Conservation (phyloP, 805 yeast genomes). For the baker's yeast (Saccharomyces cerevisiae) region DNA sequence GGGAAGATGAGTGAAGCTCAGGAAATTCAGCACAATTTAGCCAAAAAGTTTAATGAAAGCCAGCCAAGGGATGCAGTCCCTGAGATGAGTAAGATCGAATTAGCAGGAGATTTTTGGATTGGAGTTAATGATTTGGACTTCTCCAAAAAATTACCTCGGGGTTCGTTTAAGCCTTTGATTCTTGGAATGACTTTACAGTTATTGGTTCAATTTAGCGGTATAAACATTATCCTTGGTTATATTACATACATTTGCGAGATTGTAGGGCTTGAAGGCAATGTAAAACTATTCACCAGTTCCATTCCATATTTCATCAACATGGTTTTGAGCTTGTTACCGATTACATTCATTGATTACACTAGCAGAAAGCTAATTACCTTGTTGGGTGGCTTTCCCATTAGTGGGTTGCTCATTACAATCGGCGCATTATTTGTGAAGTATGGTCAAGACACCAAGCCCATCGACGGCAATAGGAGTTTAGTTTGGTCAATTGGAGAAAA, state of each 20-base stretch:
- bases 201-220: constrained; percentile 40
- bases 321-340: constrained; percentile 38
- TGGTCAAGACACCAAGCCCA: constrained; percentile 30
- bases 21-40: constrained; percentile 29
- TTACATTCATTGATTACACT: constrained; percentile 35
- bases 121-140: neutral
- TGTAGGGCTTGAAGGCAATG: constrained; percentile 36
- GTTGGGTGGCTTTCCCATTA: constrained; percentile 36
- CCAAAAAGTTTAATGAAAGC: constrained; percentile 9
- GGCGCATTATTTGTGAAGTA: constrained; percentile 31
- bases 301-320: constrained; percentile 36
- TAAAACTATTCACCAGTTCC: constrained; percentile 31
- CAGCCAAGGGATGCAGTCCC: neutral
- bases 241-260: constrained; percentile 40
- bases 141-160: neutral
- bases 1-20: constrained; percentile 35
- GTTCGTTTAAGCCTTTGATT: neutral
- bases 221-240: constrained; percentile 37
- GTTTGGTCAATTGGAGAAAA: constrained; percentile 34
- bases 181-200: constrained; percentile 34
- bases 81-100: neutral
- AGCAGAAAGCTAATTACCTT: constrained; percentile 41
- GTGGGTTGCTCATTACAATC: constrained; percentile 31
- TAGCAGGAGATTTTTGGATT: neutral
- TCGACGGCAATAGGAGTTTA: constrained; percentile 29